phyloP scores from a whole-genome alignment of 1,139 yeast species.

The Yamadazyma atlantica region DNA sequence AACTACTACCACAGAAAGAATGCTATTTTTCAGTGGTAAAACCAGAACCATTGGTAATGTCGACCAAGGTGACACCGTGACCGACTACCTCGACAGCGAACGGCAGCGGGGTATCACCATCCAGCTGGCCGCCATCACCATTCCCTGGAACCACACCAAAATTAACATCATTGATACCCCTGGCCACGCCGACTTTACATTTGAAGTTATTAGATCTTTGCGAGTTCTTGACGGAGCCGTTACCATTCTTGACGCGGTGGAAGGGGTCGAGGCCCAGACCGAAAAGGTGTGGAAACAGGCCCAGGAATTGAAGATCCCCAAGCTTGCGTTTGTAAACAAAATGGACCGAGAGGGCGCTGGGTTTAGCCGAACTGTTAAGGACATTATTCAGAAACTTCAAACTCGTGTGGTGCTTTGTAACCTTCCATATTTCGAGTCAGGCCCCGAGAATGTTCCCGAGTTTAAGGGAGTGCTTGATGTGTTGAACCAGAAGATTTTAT shows the following conservation, averaged over 20 bases:
- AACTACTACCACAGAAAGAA: conserved; percentile 86
- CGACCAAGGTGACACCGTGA: conserved; percentile 95
- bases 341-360: conserved; percentile 98
- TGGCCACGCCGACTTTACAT: conserved; percentile 97
- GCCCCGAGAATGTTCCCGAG: conserved; percentile 37
- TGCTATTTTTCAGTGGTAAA: conserved; percentile 85
- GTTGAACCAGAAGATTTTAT: conserved; percentile 60
- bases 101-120: conserved; percentile 93
- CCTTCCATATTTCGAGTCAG: conserved; percentile 65
- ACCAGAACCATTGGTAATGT: conserved; percentile 86
- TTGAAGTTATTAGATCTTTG: conserved; percentile 87
- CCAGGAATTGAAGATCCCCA: conserved; percentile 62
- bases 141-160: conserved; percentile 77
- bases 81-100: conserved; percentile 89
- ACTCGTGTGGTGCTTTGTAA: conserved; percentile 75
- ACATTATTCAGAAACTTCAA: conserved; percentile 73
- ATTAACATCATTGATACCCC: conserved; percentile 95
- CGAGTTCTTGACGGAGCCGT: conserved; percentile 94
- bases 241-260: conserved; percentile 89
- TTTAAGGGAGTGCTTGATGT: conserved; percentile 87
- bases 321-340: conserved; percentile 79
- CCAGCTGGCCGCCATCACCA: conserved; percentile 92
- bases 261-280: conserved; percentile 98
- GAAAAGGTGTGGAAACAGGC: conserved; percentile 97
- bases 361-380: conserved; percentile 83